A percentile compares a stretch with the other conserved stretches of the same genome.
phyloP scores from a whole-genome alignment of 768 basidiomycete genomes.

The Sarcodon aspratus region DNA sequence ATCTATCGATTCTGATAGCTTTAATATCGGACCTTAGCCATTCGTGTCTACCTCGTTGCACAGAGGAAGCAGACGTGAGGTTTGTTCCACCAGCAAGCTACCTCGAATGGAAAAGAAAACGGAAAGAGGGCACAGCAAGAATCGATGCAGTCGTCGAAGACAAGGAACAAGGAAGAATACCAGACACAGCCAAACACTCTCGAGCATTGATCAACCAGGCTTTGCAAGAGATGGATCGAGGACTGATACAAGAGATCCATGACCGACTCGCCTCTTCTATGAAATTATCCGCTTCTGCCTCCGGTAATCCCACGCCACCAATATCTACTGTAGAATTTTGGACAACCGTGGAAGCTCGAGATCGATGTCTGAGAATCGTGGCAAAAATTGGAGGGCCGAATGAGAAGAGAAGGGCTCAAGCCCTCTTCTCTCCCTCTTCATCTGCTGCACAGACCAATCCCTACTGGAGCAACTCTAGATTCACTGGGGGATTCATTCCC shows the following conservation, averaged over 20 bases:
- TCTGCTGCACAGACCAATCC: neutral
- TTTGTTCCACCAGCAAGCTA: constrained; percentile 53
- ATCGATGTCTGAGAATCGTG: constrained; percentile 66
- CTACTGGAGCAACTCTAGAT: constrained; percentile 61
- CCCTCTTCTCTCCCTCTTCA: constrained; percentile 35
- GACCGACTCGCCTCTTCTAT: constrained; percentile 26
- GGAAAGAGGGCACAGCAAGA: constrained; percentile 5
- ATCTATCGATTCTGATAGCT: constrained; percentile 78
- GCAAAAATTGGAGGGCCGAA: constrained; percentile 65
- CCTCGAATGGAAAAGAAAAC: constrained; percentile 44
- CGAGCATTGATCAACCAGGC: constrained; percentile 64
- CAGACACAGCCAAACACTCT: constrained; percentile 38
- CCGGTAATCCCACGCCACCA: neutral
- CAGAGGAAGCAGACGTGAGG: constrained; percentile 47
- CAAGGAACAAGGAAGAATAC: neutral
- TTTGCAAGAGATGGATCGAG: constrained; percentile 60
- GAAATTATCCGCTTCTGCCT: neutral
- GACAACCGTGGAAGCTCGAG: constrained; percentile 69
- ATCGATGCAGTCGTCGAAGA: neutral
- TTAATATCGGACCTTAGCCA: constrained; percentile 78
- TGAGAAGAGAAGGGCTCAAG: constrained; percentile 54
- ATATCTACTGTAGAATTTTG: constrained; percentile 46
- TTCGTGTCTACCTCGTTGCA: constrained; percentile 42
- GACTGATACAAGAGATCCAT: constrained; percentile 50
- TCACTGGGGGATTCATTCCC: constrained; percentile 38